Conservation (phyloP, 306 rosid species). For the Prunus dulcis region DNA sequence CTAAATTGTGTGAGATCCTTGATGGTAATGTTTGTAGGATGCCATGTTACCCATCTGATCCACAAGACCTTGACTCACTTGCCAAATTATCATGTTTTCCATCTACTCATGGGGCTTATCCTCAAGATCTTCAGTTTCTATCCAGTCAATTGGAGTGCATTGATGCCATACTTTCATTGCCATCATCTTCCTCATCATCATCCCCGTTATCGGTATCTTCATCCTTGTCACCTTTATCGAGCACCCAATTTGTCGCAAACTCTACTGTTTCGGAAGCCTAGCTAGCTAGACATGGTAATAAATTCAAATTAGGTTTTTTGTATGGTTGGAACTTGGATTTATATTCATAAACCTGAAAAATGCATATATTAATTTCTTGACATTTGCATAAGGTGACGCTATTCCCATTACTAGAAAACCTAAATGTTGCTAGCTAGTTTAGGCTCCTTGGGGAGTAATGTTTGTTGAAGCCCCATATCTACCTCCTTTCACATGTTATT, state of each 20-base stretch:
- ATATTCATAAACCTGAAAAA: neutral
- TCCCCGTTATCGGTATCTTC: conserved; percentile 1
- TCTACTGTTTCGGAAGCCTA: conserved; percentile 15
- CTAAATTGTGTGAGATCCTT: conserved; percentile 40
- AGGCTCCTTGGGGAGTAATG: conserved; percentile 30
- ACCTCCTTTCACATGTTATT: conserved; percentile 20
- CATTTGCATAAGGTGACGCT: conserved; percentile 8
- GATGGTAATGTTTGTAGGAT: conserved; percentile 34
- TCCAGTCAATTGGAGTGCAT: conserved; percentile 49
- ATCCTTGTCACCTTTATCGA: conserved; percentile 28
- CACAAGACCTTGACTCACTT: conserved; percentile 44
- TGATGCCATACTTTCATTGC: conserved; percentile 43
- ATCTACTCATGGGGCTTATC: conserved; percentile 11
- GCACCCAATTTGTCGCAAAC: conserved; percentile 25
- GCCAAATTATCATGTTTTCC: conserved; percentile 26
- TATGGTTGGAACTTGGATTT: conserved; percentile 1
- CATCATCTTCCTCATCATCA: conserved; percentile 25
- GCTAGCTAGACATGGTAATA: neutral
- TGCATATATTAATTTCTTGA: conserved; percentile 9
- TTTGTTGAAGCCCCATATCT: conserved; percentile 15
- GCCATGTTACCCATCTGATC: conserved; percentile 34
- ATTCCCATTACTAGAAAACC: conserved; percentile 23
- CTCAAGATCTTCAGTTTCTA: conserved; percentile 30
- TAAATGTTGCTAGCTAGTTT: conserved; percentile 37
- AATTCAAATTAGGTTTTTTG: neutral